Evolutionary conservation across 2,329 filamentous ascomycete species (phyloP), one percentile per base, ranked within the genome.

Genomic region (Mycogone perniciosa): DNA sequence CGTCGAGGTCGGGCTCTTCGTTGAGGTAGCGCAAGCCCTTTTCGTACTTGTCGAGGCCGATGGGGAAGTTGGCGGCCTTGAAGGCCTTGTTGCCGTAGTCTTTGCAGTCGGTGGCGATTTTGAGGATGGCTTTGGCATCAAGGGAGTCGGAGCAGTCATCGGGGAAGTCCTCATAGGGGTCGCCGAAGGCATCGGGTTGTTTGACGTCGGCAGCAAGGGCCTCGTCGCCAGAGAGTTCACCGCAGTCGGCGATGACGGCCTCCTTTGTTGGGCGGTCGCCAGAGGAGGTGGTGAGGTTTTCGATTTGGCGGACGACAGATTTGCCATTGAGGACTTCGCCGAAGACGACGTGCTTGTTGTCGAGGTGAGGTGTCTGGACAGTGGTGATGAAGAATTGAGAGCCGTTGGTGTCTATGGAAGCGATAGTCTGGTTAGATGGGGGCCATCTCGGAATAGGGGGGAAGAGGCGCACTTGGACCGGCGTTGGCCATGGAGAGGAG

Each of bases 331-430:
- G 80, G 50, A 97, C 92, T 67, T 96, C 86, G 56, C 93, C 93
- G 62, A 96, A 99, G 27, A 99, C 91, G 43, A 97, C 93, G 72
- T 99, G 92, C 78, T 99, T 99, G 67, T 83, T 83, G 68, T 99
- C 91, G 37, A 97, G 81, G 69, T 97, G 93, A 44, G 90, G 91
- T 10, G 93, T 97, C n/a, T 85, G 79, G 31, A 96, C 89, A 11
- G 93, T 97, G 44, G 93, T 99, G 62, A 97, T 77, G 80, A 99
- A 99, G 81, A 99, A 99, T 66, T 99, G 93, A 46, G 88, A 95
- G 64, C 93, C 93, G 68, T 99, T 99, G 68, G 93, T 96, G 62
- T 86, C 85, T 88, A 9, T 7, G n/a, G 33, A 8, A 41, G 8
- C 9, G 26, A 27, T 13, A 5, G 20, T 31, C n/a, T 33, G 2